phyloP scores from a whole-genome alignment of 108 stramenopile genomes.

The Skeletonema potamos region DNA sequence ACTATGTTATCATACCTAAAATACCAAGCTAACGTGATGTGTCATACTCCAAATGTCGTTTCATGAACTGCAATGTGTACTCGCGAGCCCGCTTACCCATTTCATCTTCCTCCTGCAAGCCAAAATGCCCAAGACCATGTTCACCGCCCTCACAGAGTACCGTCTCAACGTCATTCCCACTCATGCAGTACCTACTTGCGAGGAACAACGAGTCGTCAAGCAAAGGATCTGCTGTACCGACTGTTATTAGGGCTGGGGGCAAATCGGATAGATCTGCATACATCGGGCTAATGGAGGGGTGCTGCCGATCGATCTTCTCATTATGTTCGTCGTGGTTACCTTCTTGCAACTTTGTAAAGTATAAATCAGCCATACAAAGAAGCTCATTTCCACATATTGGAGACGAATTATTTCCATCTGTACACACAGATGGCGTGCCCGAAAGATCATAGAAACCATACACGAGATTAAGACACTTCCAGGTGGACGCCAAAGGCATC shows the following conservation, averaged over 20 bases:
- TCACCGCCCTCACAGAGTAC: constrained; percentile 28
- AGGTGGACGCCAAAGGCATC: not conserved
- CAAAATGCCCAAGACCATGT: constrained; percentile 42
- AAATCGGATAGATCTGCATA: constrained; percentile 37
- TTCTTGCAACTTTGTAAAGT: constrained; percentile 1
- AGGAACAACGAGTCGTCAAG: constrained; percentile 36
- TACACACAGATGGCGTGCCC: constrained; percentile 23
- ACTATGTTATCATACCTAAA: no score
- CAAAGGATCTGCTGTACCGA: constrained; percentile 43
- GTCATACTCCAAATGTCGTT: not conserved
- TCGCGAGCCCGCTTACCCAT: constrained; percentile 23
- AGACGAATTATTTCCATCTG: constrained; percentile 28
- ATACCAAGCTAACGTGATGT: not conserved
- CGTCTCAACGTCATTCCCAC: constrained; percentile 25
- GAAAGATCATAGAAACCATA: constrained; percentile 40
- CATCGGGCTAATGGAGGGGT: constrained; percentile 29
- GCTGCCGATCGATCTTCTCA: not conserved
- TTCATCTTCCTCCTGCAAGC: constrained; percentile 33
- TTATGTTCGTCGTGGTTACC: not conserved
- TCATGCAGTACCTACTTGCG: constrained; percentile 6
- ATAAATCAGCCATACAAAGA: constrained; percentile 33
- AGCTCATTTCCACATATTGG: constrained; percentile 40
- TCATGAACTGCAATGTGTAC: constrained; percentile 30
- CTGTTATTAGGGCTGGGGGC: constrained; percentile 32
- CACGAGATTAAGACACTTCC: constrained; percentile 43